Evolutionary conservation across 2,329 filamentous ascomycete genomes (phyloP), one percentile per base, ranked within the genome.

Genomic region (Thelonectria discophora): DNA sequence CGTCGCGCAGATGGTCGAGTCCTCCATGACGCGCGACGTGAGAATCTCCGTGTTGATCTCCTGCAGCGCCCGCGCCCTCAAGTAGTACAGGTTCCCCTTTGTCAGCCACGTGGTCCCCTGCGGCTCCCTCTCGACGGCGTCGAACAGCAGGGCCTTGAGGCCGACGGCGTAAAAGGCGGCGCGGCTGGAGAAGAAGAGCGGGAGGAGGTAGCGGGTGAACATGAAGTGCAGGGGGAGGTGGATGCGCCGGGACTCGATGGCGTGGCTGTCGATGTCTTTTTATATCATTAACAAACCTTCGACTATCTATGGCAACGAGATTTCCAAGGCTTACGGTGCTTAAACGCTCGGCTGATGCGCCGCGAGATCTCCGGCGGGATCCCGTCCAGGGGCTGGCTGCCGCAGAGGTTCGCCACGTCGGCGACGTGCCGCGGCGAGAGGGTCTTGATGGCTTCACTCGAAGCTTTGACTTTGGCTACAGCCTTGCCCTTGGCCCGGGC

Each of bases 1-100:
- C 2, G 54, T 56, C 5, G 54, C 45, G 20, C 45, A 49, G 24
- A 56, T 56, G 32, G 54, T 56, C 13, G 54, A 20, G 37, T 56
- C 54, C 32, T 56, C 45, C 10, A 56, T 27, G 2, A 37, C 3
- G 6, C 49, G 32, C 1, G 54, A 56, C 1, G 54, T 15, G n/a
- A 49, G 32, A 39, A 56, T 56, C 17, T 56, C 54, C 11, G 37
- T 49, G 45, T 49, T 56, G 21, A 56, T 56, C 49, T 56, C 54
- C 24, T 43, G 34, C 20, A 56, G 46, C 3, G 54, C 54, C 17
- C 37, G 27, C n/a, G 45, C 54, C 10, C 54, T 45, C 10, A 56
- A 27, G 37, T 49, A 56, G 7, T 56, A 56, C 45, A 56, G 32
- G 17, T 56, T 56, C n/a, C 45, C 43, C 32, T 49, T 45, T 34